Percentiles rank a stretch among this genome's conserved stretches.
Evolutionary conservation across 495 filamentous ascomycete species (phyloP).

Genomic region (Daldinia concentrica): DNA sequence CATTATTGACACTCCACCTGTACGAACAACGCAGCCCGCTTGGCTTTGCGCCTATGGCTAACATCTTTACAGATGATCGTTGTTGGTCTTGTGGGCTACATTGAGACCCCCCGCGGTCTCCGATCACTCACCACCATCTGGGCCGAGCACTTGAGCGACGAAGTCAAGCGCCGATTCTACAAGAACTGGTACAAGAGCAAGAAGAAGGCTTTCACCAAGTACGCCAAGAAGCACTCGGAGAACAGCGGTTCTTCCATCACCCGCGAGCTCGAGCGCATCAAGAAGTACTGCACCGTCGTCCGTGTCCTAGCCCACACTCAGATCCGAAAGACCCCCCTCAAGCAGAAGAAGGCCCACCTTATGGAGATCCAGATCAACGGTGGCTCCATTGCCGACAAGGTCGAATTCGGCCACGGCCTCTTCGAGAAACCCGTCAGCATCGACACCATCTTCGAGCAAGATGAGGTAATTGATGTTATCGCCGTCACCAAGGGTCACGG

Average conservation of each 20-base stretch:
- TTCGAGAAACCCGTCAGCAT: constrained; percentile 99
- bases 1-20: constrained; percentile 99
- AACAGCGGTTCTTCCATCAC: constrained; percentile 86
- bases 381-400: constrained; percentile 92
- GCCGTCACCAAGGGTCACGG: constrained; percentile 99
- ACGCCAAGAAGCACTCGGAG: constrained; percentile 99
- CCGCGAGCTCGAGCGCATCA: constrained; percentile 98
- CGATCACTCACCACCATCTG: constrained; percentile 99
- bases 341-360: constrained; percentile 99
- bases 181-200: constrained; percentile 99
- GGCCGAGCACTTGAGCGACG: constrained; percentile 98
- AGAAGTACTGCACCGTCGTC: constrained; percentile 99
- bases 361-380: constrained; percentile 99
- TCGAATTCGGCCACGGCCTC: constrained; percentile 89
- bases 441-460: constrained; percentile 96
- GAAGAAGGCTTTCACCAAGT: constrained; percentile 99
- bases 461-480: constrained; percentile 99
- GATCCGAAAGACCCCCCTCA: constrained; percentile 98
- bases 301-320: constrained; percentile 99
- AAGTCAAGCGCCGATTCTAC: constrained; percentile 99
- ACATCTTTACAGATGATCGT: constrained; percentile 88
- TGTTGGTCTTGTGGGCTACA: constrained; percentile 99
- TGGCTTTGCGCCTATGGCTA: constrained; percentile 68
- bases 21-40: constrained; percentile 79
- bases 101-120: constrained; percentile 99